Conservation (phyloP, 1,139 yeast species). For the Lodderomyces orthopsilosis region DNA sequence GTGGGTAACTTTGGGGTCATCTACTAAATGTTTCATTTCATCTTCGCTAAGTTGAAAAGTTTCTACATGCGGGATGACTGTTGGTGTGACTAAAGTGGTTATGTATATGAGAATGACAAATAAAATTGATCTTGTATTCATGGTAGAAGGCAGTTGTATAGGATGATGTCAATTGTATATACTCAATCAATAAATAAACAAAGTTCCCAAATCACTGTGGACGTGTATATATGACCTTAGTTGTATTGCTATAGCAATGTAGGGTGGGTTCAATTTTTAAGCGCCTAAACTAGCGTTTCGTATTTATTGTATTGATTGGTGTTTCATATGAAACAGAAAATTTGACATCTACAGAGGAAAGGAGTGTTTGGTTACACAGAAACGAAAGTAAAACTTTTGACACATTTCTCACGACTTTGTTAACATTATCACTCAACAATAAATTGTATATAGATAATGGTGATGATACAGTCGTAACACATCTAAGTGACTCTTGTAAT, state of each 20-base stretch:
- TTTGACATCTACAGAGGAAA: not conserved
- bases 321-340: not conserved
- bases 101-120: conserved; percentile 4
- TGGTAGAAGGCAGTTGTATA: not conserved
- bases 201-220: too few relatives aligned
- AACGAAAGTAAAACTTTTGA: not conserved
- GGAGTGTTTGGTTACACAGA: too few relatives aligned
- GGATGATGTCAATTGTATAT: too few relatives aligned
- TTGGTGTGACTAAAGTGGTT: conserved; percentile 5
- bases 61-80: conserved; percentile 7
- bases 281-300: not conserved
- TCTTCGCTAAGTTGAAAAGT: conserved; percentile 8
- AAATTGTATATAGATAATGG: too few relatives aligned
- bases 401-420: not conserved
- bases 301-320: too few relatives aligned
- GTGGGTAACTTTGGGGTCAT: conserved; percentile 30
- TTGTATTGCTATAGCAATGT: too few relatives aligned
- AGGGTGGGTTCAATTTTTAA: not conserved
- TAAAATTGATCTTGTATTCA: conserved; percentile 1
- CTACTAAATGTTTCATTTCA: conserved; percentile 15
- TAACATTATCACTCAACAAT: too few relatives aligned
- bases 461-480: too few relatives aligned
- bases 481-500: too few relatives aligned
- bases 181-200: too few relatives aligned
- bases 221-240: too few relatives aligned